These are phyloP conservation scores for Sugiyamaella lignohabitans DNA, from an alignment of 805 yeast species.

Conservation along the genomic window DNA sequence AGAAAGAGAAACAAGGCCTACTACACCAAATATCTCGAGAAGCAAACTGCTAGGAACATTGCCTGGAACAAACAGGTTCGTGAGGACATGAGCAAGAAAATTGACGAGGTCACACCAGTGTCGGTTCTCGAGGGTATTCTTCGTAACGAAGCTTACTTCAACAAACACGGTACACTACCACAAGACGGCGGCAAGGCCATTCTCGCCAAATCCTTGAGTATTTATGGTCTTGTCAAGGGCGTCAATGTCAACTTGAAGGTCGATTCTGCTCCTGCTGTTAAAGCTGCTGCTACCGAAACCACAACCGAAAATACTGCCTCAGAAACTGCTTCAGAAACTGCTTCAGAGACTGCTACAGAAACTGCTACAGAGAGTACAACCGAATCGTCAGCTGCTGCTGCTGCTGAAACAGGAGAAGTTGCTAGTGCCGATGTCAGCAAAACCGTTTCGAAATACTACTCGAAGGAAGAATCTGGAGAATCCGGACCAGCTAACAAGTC, in stretches of 20 bases:
- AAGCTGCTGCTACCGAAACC: conserved; percentile 26
- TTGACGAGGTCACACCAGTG: conserved; percentile 29
- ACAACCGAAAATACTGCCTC: conserved; percentile 3
- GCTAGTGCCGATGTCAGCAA: conserved; percentile 3
- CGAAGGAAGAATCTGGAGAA: conserved; percentile 5
- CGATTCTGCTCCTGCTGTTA: background rate
- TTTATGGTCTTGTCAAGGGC: conserved; percentile 24
- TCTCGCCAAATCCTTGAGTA: conserved; percentile 16
- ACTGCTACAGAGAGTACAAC: conserved; percentile 2
- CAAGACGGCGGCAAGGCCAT: conserved; percentile 11
- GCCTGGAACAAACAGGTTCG: conserved; percentile 38
- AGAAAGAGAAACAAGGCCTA: conserved; percentile 18
- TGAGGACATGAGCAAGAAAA: conserved; percentile 37
- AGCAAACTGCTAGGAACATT: conserved; percentile 9
- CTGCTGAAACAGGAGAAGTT: background rate
- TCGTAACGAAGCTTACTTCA: conserved; percentile 17
- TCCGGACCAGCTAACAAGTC: conserved; percentile 18
- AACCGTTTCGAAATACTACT: conserved; percentile 11
- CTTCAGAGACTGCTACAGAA: conserved; percentile 5
- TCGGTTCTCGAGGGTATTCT: conserved; percentile 27
- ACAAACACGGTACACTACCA: conserved; percentile 17
- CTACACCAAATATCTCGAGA: conserved; percentile 14
- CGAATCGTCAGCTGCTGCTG: background rate
- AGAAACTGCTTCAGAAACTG: conserved; percentile 5
- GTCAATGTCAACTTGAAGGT: conserved; percentile 12